Evolutionary conservation across 768 basidiomycete genomes (phyloP).

Genomic region (Psilocybe sp.): DNA sequence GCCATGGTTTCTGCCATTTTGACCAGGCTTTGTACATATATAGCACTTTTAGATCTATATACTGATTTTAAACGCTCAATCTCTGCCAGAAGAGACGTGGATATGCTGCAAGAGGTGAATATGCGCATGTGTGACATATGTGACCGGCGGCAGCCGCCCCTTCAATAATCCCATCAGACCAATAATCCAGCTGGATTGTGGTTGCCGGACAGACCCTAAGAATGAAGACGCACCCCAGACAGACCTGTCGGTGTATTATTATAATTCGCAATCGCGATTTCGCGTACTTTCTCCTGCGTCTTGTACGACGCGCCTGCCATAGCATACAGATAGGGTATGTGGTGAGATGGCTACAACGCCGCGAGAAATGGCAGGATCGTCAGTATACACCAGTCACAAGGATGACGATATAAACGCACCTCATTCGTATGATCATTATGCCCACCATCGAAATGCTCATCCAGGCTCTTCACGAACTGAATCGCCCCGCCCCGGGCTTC

Average conservation of each 20-base stretch:
- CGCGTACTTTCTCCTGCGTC: constrained; percentile 67
- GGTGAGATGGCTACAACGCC: constrained; percentile 88
- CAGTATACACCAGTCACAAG: not conserved
- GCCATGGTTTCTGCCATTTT: too few species aligned
- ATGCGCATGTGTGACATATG: too few species aligned
- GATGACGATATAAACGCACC: constrained; percentile 31
- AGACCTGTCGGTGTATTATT: constrained; percentile 67
- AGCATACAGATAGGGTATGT: constrained; percentile 81
- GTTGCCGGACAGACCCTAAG: too few species aligned
- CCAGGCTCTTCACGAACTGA: constrained; percentile 64
- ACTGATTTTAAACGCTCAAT: too few species aligned
- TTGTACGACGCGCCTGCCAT: constrained; percentile 69
- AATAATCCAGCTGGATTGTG: too few species aligned
- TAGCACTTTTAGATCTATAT: too few species aligned
- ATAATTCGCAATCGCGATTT: constrained; percentile 64
- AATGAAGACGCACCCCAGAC: constrained; percentile 64
- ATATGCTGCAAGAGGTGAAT: too few species aligned
- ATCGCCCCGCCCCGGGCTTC: constrained; percentile 61
- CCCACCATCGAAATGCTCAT: constrained; percentile 55
- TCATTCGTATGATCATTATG: constrained; percentile 86
- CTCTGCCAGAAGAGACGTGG: too few species aligned
- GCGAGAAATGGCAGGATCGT: not conserved
- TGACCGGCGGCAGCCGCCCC: too few species aligned
- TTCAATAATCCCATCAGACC: too few species aligned
- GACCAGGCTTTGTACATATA: too few species aligned